These are phyloP conservation scores for Diutina pseudorugosa DNA, from an alignment of 1,139 yeast genomes.

Conservation along the genomic window DNA sequence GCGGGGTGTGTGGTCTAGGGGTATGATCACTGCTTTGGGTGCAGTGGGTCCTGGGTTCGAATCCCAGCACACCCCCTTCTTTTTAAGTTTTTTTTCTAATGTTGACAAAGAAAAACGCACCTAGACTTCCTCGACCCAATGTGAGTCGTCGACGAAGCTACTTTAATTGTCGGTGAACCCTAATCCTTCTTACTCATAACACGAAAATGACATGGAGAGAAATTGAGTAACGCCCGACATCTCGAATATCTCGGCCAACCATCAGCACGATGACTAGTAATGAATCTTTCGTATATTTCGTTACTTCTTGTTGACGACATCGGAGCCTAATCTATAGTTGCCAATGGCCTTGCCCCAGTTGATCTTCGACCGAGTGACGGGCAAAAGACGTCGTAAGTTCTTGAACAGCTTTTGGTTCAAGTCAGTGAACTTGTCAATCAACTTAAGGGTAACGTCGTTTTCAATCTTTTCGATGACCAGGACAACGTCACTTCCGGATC, in stretches of 20 bases:
- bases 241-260: too few relatives aligned
- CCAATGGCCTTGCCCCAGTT: conserved; percentile 95
- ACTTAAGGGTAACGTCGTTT: conserved; percentile 41
- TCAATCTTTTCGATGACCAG: conserved; percentile 49
- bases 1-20: conserved; percentile 3
- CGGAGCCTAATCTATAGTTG: conserved; percentile 78
- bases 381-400: conserved; percentile 77
- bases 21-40: conserved; percentile 3
- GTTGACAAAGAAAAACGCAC: too few relatives aligned
- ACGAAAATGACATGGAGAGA: too few relatives aligned
- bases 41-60: conserved; percentile 3
- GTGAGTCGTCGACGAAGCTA: too few relatives aligned
- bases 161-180: too few relatives aligned
- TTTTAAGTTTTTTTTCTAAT: not conserved
- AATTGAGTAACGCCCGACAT: too few relatives aligned
- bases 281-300: not conserved
- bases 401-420: conserved; percentile 78
- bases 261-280: too few relatives aligned
- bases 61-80: conserved; percentile 3
- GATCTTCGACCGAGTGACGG: conserved; percentile 81
- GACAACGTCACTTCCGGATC: conserved; percentile 32
- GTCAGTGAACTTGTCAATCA: conserved; percentile 54
- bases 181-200: too few relatives aligned
- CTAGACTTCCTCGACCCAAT: too few relatives aligned
- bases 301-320: conserved; percentile 39